Evolutionary conservation across 179 eudicot genomes (phyloP).

Genomic region (Carnegiea gigantea): DNA sequence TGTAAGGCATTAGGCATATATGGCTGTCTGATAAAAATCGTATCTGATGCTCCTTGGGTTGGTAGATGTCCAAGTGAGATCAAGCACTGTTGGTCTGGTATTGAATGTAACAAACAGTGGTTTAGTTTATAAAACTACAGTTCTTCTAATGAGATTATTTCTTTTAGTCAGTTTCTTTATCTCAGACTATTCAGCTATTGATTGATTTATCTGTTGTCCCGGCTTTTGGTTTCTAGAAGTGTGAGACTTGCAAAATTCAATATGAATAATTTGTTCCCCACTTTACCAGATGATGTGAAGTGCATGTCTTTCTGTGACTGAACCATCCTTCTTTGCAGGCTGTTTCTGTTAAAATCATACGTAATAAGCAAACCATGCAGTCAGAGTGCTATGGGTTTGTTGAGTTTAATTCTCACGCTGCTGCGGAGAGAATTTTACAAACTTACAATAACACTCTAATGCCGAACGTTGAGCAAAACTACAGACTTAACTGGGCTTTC

Average conservation of each 20-base stretch:
- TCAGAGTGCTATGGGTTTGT: constrained; percentile 90
- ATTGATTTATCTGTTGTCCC: not conserved
- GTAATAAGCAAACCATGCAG: constrained; percentile 69
- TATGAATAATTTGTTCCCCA: not conserved
- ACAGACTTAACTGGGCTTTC: constrained; percentile 85
- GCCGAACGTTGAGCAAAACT: constrained; percentile 78
- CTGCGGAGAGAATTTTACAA: constrained; percentile 75
- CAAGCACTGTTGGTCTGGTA: not conserved
- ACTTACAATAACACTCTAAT: constrained; percentile 60
- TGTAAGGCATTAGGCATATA: not conserved
- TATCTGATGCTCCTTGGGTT: not conserved
- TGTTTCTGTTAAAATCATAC: constrained; percentile 63
- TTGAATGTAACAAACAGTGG: not conserved
- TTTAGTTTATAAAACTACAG: too few relatives aligned
- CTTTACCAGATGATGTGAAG: not conserved
- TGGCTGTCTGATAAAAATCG: not conserved
- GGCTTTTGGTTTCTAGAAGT: too few relatives aligned
- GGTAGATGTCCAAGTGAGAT: not conserved
- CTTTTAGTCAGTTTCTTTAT: too few relatives aligned
- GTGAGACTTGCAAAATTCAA: not conserved
- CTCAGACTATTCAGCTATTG: not conserved
- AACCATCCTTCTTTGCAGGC: constrained; percentile 41
- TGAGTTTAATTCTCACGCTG: constrained; percentile 64
- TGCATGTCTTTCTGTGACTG: not conserved
- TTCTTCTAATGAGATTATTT: not conserved